Evolutionary conservation across 2,329 filamentous ascomycete genomes (phyloP).

Genomic region (Alternaria brassicicola): DNA sequence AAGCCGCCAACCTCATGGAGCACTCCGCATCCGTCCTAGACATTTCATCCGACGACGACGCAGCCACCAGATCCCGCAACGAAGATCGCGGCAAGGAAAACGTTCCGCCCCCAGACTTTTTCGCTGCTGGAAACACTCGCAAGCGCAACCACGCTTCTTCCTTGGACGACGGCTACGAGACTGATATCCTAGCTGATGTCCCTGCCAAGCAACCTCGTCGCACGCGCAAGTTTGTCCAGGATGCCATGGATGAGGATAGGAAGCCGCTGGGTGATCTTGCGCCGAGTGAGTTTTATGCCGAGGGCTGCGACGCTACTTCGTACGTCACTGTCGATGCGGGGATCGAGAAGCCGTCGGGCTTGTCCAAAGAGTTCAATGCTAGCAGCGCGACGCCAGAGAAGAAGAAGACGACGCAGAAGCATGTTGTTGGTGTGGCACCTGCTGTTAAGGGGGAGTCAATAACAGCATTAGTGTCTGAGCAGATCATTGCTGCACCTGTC

Average conservation of each 20-base stretch:
- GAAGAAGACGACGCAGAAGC: slow-evolving; percentile 1
- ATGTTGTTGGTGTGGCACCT: neutral
- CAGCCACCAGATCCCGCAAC: slow-evolving; percentile 60
- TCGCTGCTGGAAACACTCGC: slow-evolving; percentile 25
- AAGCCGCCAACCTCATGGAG: slow-evolving; percentile 90
- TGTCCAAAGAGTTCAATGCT: slow-evolving; percentile 46
- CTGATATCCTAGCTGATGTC: slow-evolving; percentile 20
- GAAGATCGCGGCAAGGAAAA: slow-evolving; percentile 86
- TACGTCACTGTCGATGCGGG: slow-evolving; percentile 47
- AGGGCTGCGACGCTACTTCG: slow-evolving; percentile 44
- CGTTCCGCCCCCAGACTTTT: slow-evolving; percentile 69
- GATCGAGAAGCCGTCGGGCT: slow-evolving; percentile 42
- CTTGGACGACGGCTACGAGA: slow-evolving; percentile 17
- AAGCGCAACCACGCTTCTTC: slow-evolving; percentile 4
- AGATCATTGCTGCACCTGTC: neutral
- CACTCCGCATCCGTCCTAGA: slow-evolving; percentile 87
- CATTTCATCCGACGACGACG: slow-evolving; percentile 87
- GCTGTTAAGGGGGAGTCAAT: neutral
- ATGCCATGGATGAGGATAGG: slow-evolving; percentile 51
- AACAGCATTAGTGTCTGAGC: neutral
- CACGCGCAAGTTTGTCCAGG: slow-evolving; percentile 36
- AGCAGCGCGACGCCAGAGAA: slow-evolving; percentile 20
- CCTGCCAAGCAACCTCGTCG: slow-evolving; percentile 37
- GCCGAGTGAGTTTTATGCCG: slow-evolving; percentile 48
- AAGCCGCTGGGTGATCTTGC: slow-evolving; percentile 45